Base-by-base conservation (phyloP, 202 grass and related monocot genomes). In the Musa balbisiana region DNA sequence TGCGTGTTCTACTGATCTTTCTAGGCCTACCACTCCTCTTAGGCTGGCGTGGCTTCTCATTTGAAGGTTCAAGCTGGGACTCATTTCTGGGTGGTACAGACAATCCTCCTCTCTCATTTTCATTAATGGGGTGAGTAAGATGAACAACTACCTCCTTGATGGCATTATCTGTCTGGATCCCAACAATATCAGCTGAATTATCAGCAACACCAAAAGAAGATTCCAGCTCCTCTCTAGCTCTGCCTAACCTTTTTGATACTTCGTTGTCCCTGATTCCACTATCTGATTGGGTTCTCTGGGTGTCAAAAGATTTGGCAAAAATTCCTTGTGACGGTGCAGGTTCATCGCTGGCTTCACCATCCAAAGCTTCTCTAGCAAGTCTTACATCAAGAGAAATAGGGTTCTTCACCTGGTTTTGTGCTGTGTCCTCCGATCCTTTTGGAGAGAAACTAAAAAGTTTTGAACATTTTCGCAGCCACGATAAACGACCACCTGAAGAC, bases 391-490 rank as follows among this genome's bases (percentile, higher is more conserved):
- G 89, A 73, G 83, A 73, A 53, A 80, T 73, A 51, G 81, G 79
- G 51, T 79, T 87, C 53, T 87, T 84, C 62, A 27, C 79, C 67
- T 67, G 77, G 55, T 80, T 53, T 72, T 91, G 33, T 43, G 33
- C 90, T 76, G 79, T 49, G 52, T 86, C 75, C 20, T 81, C 95
- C 33, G 33, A 24, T 64, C 56, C 64, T 83, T 90, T 72, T 90
- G 87, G 87, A 12, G 95, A 94, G 26, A 92, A 88, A 64, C 82
- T 92, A 77, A 99, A 99, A 55, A 99, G 55, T 68, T 75, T 82
- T 12, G 90, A 89, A 84, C 90, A 97, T 80, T 93, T 98, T 76
- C 88, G 83, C 49, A 98, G 72, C 75, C 87, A 86, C 68, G 91
- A 94, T 1, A 91, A 79, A 67, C 29, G 81, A 3, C 91, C 87